phyloP scores from a whole-genome alignment of 2,329 filamentous ascomycete species.

The Beauveria medogensis region DNA sequence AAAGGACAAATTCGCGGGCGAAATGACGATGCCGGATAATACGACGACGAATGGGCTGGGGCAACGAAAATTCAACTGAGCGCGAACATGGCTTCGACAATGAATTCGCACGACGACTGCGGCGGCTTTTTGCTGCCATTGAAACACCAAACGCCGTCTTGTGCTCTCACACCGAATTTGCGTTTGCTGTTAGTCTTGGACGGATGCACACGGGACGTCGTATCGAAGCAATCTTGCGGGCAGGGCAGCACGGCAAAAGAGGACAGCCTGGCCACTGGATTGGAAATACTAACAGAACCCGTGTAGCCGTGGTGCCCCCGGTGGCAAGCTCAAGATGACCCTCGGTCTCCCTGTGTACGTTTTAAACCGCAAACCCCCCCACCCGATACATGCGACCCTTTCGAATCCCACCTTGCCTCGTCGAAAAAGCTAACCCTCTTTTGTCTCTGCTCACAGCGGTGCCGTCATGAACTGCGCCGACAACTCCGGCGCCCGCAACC shows the following conservation, averaged over 20 bases:
- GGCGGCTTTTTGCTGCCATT: background rate
- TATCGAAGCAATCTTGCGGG: slow-evolving; percentile 1
- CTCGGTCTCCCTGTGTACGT: slow-evolving; percentile 99
- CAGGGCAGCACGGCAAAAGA: slow-evolving; percentile 4
- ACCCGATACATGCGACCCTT: slow-evolving; percentile 1
- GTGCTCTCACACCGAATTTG: background rate
- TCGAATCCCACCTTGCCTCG: slow-evolving; percentile 9
- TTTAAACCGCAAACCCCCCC: slow-evolving; percentile 12
- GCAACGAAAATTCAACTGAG: background rate
- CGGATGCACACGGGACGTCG: background rate
- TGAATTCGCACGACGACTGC: background rate
- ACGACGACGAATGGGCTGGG: background rate
- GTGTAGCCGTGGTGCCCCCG: slow-evolving; percentile 75
- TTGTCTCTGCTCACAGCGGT: slow-evolving; percentile 54
- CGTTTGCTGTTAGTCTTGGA: background rate
- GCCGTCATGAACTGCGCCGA: slow-evolving; percentile 99
- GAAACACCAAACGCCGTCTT: no score
- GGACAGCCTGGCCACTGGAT: background rate
- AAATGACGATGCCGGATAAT: background rate
- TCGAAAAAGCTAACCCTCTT: slow-evolving; percentile 14
- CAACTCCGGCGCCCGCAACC: slow-evolving; percentile 97
- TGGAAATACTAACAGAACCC: slow-evolving; percentile 25
- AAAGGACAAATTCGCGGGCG: background rate
- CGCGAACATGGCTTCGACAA: background rate
- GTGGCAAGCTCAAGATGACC: slow-evolving; percentile 99